These are phyloP conservation scores for Ophiobolus disseminans DNA, from an alignment of 2,329 filamentous ascomycete species.

Conservation along the genomic window DNA sequence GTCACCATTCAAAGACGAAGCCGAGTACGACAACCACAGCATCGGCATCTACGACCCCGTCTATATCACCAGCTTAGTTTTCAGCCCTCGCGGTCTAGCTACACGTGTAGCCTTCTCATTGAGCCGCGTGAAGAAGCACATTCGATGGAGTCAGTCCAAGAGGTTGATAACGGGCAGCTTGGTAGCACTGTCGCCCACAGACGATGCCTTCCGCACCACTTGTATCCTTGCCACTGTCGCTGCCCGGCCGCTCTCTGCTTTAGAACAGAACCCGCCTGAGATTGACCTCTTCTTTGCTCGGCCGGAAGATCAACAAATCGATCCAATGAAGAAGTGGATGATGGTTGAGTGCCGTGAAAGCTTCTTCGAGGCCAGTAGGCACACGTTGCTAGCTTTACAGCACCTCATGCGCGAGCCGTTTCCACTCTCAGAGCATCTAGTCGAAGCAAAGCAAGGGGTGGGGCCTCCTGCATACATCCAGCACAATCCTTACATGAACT, in stretches of 20 bases:
- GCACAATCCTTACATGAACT: constrained; percentile 57
- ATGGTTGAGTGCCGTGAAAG: constrained; percentile 79
- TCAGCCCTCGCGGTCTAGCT: constrained; percentile 68
- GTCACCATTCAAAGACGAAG: constrained; percentile 56
- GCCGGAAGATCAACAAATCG: constrained; percentile 67
- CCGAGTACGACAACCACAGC: constrained; percentile 45
- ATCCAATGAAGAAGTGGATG: constrained; percentile 72
- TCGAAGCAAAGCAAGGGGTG: constrained; percentile 56
- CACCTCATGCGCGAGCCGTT: constrained; percentile 66
- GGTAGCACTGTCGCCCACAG: constrained; percentile 61
- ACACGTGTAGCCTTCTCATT: constrained; percentile 75
- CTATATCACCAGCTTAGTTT: constrained; percentile 68
- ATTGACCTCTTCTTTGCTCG: constrained; percentile 78
- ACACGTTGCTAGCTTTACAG: constrained; percentile 78
- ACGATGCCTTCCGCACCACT: constrained; percentile 68
- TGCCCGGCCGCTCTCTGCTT: constrained; percentile 67
- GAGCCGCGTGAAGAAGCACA: constrained; percentile 67
- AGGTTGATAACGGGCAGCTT: constrained; percentile 62
- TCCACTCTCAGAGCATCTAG: constrained; percentile 68
- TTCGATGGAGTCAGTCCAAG: constrained; percentile 72
- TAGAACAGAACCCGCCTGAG: constrained; percentile 71
- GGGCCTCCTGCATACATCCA: constrained; percentile 61
- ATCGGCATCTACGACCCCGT: constrained; percentile 60
- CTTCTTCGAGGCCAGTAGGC: constrained; percentile 78
- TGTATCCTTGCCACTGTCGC: constrained; percentile 77